Base-by-base conservation (phyloP, 164 flowering plant genomes). In the Vitis riparia region DNA sequence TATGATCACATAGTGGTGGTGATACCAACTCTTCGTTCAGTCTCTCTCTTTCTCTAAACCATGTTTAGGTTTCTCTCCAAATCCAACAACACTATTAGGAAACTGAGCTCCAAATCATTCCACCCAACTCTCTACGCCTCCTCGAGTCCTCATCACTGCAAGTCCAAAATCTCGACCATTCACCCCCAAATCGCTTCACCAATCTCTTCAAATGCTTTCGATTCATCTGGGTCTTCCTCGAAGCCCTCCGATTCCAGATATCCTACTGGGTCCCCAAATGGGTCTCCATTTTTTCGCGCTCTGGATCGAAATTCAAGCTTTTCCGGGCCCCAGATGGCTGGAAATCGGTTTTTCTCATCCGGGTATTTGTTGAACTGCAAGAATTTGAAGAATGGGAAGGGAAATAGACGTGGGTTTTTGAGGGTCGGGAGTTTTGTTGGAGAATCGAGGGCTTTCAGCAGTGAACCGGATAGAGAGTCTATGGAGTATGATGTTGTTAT, bases 401-500 rank as follows among this genome's bases (percentile, higher is more conserved):
- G 57, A 65, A 71, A 59, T 67, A 68, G 71, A 62, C 65, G 23
- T 77, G 72, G 79, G 79, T 62, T 75, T 73, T 12, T 56, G 50
- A 51, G 51, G 29, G 44, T 37, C 13, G 23, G 50, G 23, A 23
- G 55, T 63, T 71, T 52, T 27, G 65, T 63, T 11, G 68, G 78
- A 48, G 71, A 52, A 32, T 48, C 47, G 17, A 86, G 92, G 79
- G 66, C 79, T 51, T 88, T 85, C 73, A 56, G 88, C 63, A 80
- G 77, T 68, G 94, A 78, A 66, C 23, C 78, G 16, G 78, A 61
- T 47, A 53, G 97, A 55, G 99, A 95, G 63, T 81, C 85, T 2
- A 75, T 95, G 47, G 77, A 82, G 47, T 95, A 91, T 63, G 99
- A 95, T 61, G 96, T 95, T 5, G 97, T 95, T 13, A 84, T 95